Base-by-base conservation (phyloP, 2,329 filamentous ascomycete species). In the Sclerotinia trifoliorum region DNA sequence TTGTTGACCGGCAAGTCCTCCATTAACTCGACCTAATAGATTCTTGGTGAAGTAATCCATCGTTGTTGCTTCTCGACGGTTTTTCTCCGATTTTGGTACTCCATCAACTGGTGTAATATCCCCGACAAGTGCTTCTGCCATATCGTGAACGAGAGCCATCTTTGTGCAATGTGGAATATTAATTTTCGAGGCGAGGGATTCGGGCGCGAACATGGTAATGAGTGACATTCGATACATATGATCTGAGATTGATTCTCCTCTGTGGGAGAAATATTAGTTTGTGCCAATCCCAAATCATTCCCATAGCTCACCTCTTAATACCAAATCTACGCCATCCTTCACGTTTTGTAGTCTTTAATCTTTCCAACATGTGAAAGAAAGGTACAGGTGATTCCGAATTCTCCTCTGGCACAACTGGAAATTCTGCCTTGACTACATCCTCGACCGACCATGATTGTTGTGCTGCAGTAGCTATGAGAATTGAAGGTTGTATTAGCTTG, bases 201-300 rank as follows among this genome's bases (percentile, higher is more conserved):
- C 84, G 1, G 95, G 94, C 2, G 93, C 93, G 72, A 97, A 87
- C 89, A 99, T 92, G 72, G 92, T 93, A 79, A 99, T 93, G 74
- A 99, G 86, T 62, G 94, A 93, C 95, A 99, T 99, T 81, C 95
- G 93, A 81, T 98, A 99, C 95, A 99, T 99, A 84, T 99, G 95
- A 81, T 99, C 95, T 66, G 92, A 86, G 77, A 99, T 97, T 2
- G 93, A 96, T 80, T 99, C 95, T 78, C 92, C 91, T 68, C 85
- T 88, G 5, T 13, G 46, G 3, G 39, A 57, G 17, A 19, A 15
- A 2, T 3, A 39, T 63, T 13, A 63, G 60, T 21, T 44, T 52
- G 29, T 39, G n/a, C 32, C 8, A 51, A 6, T 63, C 17, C 8
- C 19, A 32, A 7, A 26, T 26, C 19, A 39, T 19, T 32, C 26